Evolutionary conservation across 163 green algal genomes (phyloP), one percentile per base, ranked within the genome.

Genomic region (Chlorella variabilis): DNA sequence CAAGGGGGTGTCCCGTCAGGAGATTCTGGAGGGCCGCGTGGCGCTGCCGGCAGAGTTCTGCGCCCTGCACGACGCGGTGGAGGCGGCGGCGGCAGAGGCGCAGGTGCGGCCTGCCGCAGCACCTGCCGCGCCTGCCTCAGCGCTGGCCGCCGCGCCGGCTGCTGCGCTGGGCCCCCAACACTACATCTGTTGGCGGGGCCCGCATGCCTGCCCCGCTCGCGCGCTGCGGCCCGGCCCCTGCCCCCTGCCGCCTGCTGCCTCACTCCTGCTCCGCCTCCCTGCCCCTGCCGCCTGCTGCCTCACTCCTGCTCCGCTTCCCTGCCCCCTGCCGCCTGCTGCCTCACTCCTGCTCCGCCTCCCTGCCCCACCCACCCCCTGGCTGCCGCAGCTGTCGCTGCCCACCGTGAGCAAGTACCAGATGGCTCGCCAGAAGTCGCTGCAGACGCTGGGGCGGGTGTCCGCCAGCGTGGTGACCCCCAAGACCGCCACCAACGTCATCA

Each of bases 11-110:
- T 39, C 33, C 13, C 41, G 58, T 4, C 23, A 45, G 5, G 81
- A 86, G 33, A 86, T 86, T 42, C 70, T 86, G 41, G 25, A 61
- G 38, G 81, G 81, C 3, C 41, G 51, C 25, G 80, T 85, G 34
- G 71, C 77, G 31, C 70, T 70, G 21, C 81, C 81, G 0, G 18
- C 25, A 6, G 71, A 83, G 59, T 76, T 86, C 0, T 27, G 39
- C 21, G 61, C 81, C 31, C 69, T 86, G 34, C 81, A 83, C 41
- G 29, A 61, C 21, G 51, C 62, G 23, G 31, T 85, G 2, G 49
- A 73, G 5, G 70, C 29, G 20, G 58, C 63, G 25, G 70, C 69
- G 1, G 27, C 51, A 11, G 71, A 63, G 58, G 69, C 62, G 5
- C 25, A 54, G 73, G 70, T 63, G n/a, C n/a, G n/a, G n/a, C n/a